phyloP scores from a whole-genome alignment of 352 stramenopile species.

The Aphanomyces euteiches region DNA sequence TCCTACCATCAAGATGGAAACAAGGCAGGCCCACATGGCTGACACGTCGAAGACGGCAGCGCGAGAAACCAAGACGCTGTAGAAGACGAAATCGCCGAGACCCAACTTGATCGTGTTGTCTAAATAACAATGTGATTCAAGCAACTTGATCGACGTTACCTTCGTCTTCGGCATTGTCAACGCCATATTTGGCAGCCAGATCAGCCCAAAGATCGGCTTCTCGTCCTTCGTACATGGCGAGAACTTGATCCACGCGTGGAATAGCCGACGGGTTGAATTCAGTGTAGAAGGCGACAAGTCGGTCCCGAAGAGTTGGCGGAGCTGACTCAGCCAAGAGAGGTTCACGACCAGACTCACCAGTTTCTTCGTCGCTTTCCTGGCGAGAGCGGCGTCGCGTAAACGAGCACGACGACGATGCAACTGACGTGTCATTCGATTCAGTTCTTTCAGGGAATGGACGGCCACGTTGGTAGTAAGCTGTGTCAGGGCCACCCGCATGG shows the following conservation, averaged over 20 bases:
- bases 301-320: slow-evolving; percentile 33
- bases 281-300: slow-evolving; percentile 62
- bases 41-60: slow-evolving; percentile 95
- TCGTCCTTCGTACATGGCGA: slow-evolving; percentile 67
- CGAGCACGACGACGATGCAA: neutral
- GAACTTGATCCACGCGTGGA: slow-evolving; percentile 60
- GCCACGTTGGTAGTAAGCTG: slow-evolving; percentile 25
- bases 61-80: slow-evolving; percentile 96
- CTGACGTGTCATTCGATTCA: too few species aligned
- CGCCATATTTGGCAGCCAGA: slow-evolving; percentile 68
- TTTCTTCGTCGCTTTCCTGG: slow-evolving; percentile 10
- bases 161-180: slow-evolving; percentile 40
- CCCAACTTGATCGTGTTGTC: slow-evolving; percentile 91
- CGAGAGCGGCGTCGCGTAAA: slow-evolving; percentile 24
- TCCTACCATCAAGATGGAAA: slow-evolving; percentile 89
- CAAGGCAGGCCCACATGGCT: slow-evolving; percentile 90
- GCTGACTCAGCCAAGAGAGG: neutral
- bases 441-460: neutral
- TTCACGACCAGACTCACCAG: neutral
- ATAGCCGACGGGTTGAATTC: slow-evolving; percentile 64
- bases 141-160: slow-evolving; percentile 4
- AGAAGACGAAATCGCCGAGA: slow-evolving; percentile 99
- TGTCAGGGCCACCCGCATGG: neutral
- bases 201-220: slow-evolving; percentile 77
- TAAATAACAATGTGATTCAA: slow-evolving; percentile 38